Base-by-base conservation (phyloP, 495 filamentous ascomycete species). In the Tuber indicum region DNA sequence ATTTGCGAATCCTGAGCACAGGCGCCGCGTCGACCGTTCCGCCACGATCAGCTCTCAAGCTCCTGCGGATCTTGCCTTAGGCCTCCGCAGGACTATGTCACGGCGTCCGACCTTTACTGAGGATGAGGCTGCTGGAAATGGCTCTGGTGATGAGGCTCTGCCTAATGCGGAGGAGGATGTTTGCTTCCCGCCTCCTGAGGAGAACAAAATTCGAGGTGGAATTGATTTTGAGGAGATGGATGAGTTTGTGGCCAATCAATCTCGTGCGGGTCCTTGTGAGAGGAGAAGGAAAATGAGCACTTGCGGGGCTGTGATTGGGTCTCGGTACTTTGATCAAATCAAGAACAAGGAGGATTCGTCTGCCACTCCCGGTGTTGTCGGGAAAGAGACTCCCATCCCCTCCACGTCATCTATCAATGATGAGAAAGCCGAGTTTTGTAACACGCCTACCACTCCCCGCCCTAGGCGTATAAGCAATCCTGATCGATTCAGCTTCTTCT, bases 401-500 rank as follows among this genome's bases (percentile, higher is more conserved):
- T 72, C 74, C 52, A 66, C 74, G 17, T 66, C 58, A 8, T 66
- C 58, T 36, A 73, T 78, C 39, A 52, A 77, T 43, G 79, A 82
- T 62, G 79, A 46, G 84, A 84, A 73, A 79, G 84, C 49, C 82
- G 84, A 62, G 72, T 72, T 41, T 78, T 81, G 71, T 36, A 70
- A 19, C 58, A 73, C 41, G 44, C 74, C 77, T 41, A 41, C 47
- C 39, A 74, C 75, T 44, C 75, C 72, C 79, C 82, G 62, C 81
- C 84, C 41, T 70, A 77, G 73, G 47, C 77, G 77, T 26, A 84
- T 84, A 69, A 87, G 86, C 77, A 89, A 92, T 76, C 89, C 88
- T 23, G 93, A 90, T 84, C 90, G 95, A 0, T 98, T 96, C 84
- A 94, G 93, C 75, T 98, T 98, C 85, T 99, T 99, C 85, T 97